phyloP scores from a whole-genome alignment of 176 grass and related monocot genomes.

The Carex littledalei region DNA sequence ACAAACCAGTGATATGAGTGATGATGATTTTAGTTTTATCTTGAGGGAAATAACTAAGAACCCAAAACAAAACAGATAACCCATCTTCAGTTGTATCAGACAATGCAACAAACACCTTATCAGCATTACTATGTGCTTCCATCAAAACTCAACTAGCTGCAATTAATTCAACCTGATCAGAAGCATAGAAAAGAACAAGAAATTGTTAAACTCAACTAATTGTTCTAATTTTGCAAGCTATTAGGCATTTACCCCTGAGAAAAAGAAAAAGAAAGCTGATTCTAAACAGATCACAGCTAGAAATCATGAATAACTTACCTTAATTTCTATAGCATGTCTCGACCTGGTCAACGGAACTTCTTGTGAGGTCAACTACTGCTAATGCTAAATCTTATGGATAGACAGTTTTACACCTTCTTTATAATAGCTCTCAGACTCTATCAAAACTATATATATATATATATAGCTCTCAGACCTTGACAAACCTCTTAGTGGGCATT shows the following conservation, averaged over 20 bases:
- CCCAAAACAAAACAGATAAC: slow-evolving; percentile 40
- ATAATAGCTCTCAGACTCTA: not conserved
- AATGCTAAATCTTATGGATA: not conserved
- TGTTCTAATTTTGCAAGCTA: too few relatives aligned
- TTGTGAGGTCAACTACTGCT: not conserved
- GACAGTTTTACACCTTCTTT: not conserved
- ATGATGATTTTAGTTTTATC: slow-evolving; percentile 33
- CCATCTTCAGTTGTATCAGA: slow-evolving; percentile 44
- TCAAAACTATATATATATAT: too few relatives aligned
- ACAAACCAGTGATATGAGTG: slow-evolving; percentile 45
- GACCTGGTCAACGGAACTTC: not conserved
- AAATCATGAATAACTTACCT: not conserved
- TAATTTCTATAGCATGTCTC: not conserved
- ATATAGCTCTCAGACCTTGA: not conserved
- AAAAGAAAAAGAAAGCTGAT: not conserved
- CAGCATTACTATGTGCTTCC: not conserved
- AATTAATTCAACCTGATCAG: not conserved
- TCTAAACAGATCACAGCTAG: not conserved
- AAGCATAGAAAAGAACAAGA: not conserved
- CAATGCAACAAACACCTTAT: slow-evolving; percentile 58
- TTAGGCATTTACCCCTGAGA: too few relatives aligned
- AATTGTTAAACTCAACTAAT: not conserved
- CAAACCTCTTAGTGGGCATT: not conserved
- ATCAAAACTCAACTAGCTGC: not conserved
- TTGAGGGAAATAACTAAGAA: slow-evolving; percentile 30